Evolutionary conservation across 78 protist genomes (phyloP).

Genomic region (Tieghemostelium lacteum): DNA sequence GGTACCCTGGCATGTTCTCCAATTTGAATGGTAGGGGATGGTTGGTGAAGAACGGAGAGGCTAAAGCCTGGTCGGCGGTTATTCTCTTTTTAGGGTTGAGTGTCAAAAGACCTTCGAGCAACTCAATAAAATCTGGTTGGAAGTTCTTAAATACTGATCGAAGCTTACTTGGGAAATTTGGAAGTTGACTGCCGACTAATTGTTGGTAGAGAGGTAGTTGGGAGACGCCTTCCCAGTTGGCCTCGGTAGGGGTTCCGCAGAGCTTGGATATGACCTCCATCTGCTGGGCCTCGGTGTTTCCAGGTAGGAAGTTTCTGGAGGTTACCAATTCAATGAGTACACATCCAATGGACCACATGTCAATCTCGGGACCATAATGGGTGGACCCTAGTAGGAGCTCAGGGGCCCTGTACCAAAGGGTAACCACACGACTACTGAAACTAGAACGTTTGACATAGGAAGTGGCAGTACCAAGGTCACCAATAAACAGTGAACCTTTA

Average conservation of each 20-base stretch:
- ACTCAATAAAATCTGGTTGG: conserved; percentile 67
- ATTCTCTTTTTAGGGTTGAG: conserved; percentile 69
- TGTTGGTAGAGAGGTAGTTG: conserved; percentile 86
- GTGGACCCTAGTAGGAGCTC: conserved; percentile 89
- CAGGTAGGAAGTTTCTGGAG: conserved; percentile 69
- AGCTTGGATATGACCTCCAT: conserved; percentile 57
- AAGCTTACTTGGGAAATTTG: conserved; percentile 56
- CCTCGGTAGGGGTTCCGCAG: conserved; percentile 92
- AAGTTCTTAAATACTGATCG: conserved; percentile 69
- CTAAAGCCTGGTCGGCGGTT: conserved; percentile 65
- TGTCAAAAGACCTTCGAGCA: conserved; percentile 66
- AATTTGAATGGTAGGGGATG: conserved; percentile 53
- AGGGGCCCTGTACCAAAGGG: conserved; percentile 91
- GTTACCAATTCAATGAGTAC: conserved; percentile 74
- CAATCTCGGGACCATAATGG: conserved; percentile 84
- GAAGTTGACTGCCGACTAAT: conserved; percentile 14
- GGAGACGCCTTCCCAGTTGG: conserved; percentile 91
- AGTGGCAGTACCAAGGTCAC: conserved; percentile 79
- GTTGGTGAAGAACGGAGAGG: conserved; percentile 67
- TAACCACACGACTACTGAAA: conserved; percentile 77
- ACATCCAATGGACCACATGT: conserved; percentile 91
- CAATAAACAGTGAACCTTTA: conserved; percentile 69
- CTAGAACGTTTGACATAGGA: conserved; percentile 50
- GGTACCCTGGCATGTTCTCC: conserved; percentile 75
- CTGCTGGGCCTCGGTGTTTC: conserved; percentile 61